Percentiles rank a stretch among this genome's conserved stretches.
phyloP scores from a whole-genome alignment of 306 rosid species.

The Ormosia semicastrata region DNA sequence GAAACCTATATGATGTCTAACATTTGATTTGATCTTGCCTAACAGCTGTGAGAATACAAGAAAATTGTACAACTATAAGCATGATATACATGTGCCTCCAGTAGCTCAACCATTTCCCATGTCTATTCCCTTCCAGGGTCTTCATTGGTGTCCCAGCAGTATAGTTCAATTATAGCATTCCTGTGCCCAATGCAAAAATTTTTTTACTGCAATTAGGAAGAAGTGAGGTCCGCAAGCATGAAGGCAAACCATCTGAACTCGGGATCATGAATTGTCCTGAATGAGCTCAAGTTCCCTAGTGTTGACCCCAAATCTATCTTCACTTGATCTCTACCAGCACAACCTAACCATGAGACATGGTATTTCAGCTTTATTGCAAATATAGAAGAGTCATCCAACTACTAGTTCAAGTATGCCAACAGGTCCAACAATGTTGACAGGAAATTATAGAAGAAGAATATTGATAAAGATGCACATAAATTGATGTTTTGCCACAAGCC shows the following conservation, averaged over 20 bases:
- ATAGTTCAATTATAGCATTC: constrained; percentile 12
- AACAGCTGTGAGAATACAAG: constrained; percentile 12
- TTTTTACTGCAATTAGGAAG: neutral
- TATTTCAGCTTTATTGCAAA: constrained; percentile 21
- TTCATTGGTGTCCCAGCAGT: neutral
- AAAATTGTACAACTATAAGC: neutral
- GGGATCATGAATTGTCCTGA: constrained; percentile 11
- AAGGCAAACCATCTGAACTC: constrained; percentile 11
- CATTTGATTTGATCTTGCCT: neutral
- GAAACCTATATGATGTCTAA: neutral
- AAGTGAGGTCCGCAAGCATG: constrained; percentile 17
- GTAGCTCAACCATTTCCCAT: constrained; percentile 17
- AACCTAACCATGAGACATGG: constrained; percentile 21
- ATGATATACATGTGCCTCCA: constrained; percentile 19
- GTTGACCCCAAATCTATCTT: constrained; percentile 24
- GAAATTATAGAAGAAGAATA: neutral
- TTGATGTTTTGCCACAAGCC: constrained; percentile 22
- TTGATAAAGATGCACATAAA: neutral
- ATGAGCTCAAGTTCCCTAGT: constrained; percentile 11
- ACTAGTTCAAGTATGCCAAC: constrained; percentile 8
- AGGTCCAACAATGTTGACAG: neutral
- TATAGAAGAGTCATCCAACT: neutral
- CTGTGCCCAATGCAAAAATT: neutral
- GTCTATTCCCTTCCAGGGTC: neutral
- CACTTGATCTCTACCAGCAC: constrained; percentile 25